Evolutionary conservation across 208 protist genomes (phyloP), one percentile per base, ranked within the genome.

Genomic region (Trypanosoma vivax): DNA sequence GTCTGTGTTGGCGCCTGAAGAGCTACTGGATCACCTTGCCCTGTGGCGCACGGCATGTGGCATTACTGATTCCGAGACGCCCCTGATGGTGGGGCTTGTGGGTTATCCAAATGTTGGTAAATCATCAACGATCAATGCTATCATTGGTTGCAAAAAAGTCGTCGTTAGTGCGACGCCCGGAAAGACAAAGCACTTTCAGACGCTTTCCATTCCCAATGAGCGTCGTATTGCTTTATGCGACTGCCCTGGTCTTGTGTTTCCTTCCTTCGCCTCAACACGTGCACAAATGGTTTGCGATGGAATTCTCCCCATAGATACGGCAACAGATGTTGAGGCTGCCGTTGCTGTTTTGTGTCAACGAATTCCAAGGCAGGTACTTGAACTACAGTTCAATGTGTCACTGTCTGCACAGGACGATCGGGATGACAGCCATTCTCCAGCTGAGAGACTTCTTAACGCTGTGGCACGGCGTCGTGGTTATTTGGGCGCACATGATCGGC

Each of bases 21-120:
- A 93, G 70, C 70, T 95, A 27, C 63, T 95, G 11, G 89, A 95
- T 59, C 68, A 61, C 16, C 60, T 95, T 3, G 76, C 80, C 9
- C 43, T 80, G 29, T 71, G 83, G 34, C 75, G 84, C n/a, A 30
- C 35, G 5, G 47, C 64, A 39, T 58, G 55, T 3, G 70, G 69
- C 5, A 69, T 83, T 23, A 64, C 49, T 5, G 58, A 72, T 25
- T 49, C 50, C 1, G 65, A 76, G 35, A 69, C 62, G 11, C 77
- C 83, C 1, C 52, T 96, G 19, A 87, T 95, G 68, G 77, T 98
- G 1, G 96, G 96, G 30, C 70, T 99, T 25, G 94, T 99, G 7
- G 97, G 98, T 5, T 99, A 98, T 79, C 98, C 97, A 0, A 99
- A 99, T 70, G 98, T 99, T 25, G 98, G 98, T 50, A 99, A 99